Percentiles rank a stretch among this genome's conserved stretches.
phyloP scores from a whole-genome alignment of 2,329 filamentous ascomycete genomes.

The Anthostomella pinea region DNA sequence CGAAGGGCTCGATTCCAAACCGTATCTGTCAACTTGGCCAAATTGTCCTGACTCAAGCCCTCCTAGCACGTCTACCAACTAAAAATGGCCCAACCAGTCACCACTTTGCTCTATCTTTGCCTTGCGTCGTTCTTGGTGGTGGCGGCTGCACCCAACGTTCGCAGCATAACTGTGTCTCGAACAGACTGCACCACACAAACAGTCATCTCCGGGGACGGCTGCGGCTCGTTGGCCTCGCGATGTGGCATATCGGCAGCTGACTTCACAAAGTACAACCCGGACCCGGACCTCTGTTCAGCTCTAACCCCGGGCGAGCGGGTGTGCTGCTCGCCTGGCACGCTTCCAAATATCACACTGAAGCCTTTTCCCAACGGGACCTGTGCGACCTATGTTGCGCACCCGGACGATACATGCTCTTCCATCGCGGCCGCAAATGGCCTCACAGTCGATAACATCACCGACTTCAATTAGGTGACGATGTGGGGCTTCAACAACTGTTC shows the following conservation, averaged over 20 bases:
- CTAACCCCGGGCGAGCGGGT: conserved; percentile 34
- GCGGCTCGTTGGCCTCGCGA: conserved; percentile 19
- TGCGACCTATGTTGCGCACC: conserved; percentile 29
- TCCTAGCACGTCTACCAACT: too few species aligned
- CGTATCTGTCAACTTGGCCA: too few species aligned
- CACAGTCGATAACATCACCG: conserved; percentile 13
- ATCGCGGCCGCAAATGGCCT: conserved; percentile 26
- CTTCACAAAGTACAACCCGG: conserved; percentile 28
- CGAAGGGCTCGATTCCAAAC: too few species aligned
- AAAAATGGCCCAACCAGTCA: too few species aligned
- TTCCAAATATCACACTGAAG: conserved; percentile 34
- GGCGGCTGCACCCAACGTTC: too few species aligned
- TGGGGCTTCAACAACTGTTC: conserved; percentile 16
- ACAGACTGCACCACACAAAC: neutral
- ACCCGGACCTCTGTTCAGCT: conserved; percentile 28
- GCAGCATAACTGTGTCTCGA: too few species aligned
- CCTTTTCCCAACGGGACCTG: conserved; percentile 36
- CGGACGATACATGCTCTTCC: conserved; percentile 31
- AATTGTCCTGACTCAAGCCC: too few species aligned
- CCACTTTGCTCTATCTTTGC: too few species aligned
- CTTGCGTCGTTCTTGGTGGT: too few species aligned
- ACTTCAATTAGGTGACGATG: conserved; percentile 14
- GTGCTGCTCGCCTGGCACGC: conserved; percentile 36
- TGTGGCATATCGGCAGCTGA: conserved; percentile 24
- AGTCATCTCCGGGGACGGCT: conserved; percentile 8